These are phyloP conservation scores for Cryphonectria naterciae DNA, from an alignment of 2,329 filamentous ascomycete genomes.

Conservation along the genomic window DNA sequence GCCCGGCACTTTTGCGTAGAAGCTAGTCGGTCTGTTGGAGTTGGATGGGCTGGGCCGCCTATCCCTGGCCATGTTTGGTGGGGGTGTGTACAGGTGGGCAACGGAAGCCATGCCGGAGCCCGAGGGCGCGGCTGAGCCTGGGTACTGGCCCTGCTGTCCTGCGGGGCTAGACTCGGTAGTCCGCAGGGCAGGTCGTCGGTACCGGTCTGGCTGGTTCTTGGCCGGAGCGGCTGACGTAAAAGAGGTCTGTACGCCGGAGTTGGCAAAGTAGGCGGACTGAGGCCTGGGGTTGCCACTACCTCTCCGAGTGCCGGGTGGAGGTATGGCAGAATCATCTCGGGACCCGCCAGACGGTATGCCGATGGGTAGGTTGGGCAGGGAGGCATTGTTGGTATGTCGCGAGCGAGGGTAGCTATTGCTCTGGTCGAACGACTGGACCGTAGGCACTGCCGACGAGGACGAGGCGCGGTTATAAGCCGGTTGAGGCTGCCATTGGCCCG, in stretches of 20 bases:
- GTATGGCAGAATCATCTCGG: conserved; percentile 57
- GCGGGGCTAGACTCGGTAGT: conserved; percentile 53
- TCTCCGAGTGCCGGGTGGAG: conserved; percentile 46
- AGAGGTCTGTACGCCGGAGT: conserved; percentile 50
- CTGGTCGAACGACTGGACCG: conserved; percentile 45
- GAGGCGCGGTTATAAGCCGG: conserved; percentile 50
- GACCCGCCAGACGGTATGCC: conserved; percentile 46
- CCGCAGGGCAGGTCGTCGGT: conserved; percentile 68
- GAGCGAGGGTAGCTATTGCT: conserved; percentile 35
- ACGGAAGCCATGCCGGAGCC: conserved; percentile 58
- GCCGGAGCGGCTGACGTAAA: conserved; percentile 61
- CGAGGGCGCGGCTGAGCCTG: conserved; percentile 49
- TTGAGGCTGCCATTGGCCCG: conserved; percentile 55
- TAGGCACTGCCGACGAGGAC: conserved; percentile 49
- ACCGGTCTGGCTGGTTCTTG: conserved; percentile 80
- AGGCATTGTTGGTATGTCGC: conserved; percentile 42
- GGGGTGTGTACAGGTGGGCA: conserved; percentile 57
- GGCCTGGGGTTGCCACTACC: conserved; percentile 45
- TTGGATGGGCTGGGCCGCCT: conserved; percentile 41
- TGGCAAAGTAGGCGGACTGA: conserved; percentile 47
- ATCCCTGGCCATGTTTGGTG: conserved; percentile 40
- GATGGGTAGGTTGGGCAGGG: conserved; percentile 47
- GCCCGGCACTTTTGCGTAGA: conserved; percentile 53
- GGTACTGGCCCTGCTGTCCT: conserved; percentile 36
- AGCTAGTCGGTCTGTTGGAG: conserved; percentile 56